Conservation (phyloP, 2,329 filamentous ascomycete species). For the Mycosphaerella sp. region DNA sequence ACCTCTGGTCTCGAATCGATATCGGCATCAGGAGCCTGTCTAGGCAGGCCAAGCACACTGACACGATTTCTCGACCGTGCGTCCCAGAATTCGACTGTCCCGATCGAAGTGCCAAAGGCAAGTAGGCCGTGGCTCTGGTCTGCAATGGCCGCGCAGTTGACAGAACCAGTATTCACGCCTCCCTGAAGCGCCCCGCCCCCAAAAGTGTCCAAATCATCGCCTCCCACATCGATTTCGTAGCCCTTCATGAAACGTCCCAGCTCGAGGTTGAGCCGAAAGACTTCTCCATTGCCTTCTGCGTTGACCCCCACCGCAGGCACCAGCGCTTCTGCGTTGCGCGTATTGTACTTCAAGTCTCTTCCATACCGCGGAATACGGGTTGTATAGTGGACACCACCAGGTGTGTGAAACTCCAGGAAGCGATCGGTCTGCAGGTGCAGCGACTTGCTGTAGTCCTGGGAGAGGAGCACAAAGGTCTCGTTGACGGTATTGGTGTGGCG, state of each 20-base stretch:
- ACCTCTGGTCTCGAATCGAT: slow-evolving; percentile 53
- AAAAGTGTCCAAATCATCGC: slow-evolving; percentile 62
- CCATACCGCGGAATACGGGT: slow-evolving; percentile 91
- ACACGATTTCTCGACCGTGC: slow-evolving; percentile 74
- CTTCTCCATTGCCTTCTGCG: slow-evolving; percentile 77
- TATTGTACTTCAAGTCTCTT: slow-evolving; percentile 79
- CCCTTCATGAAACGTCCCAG: slow-evolving; percentile 89
- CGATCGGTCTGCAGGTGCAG: slow-evolving; percentile 89
- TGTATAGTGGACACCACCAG: slow-evolving; percentile 77
- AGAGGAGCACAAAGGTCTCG: slow-evolving; percentile 81
- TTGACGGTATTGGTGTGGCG: slow-evolving; percentile 90
- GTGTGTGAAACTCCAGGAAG: slow-evolving; percentile 86
- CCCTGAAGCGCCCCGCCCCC: slow-evolving; percentile 76
- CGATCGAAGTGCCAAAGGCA: slow-evolving; percentile 87
- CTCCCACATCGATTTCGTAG: slow-evolving; percentile 84
- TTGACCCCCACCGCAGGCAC: slow-evolving; percentile 85
- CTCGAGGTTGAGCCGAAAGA: slow-evolving; percentile 88
- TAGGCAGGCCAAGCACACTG: slow-evolving; percentile 61
- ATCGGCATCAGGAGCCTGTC: slow-evolving; percentile 15
- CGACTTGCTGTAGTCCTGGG: slow-evolving; percentile 87
- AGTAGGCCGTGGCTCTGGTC: slow-evolving; percentile 83
- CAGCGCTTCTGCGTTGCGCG: slow-evolving; percentile 73
- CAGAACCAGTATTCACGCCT: slow-evolving; percentile 74
- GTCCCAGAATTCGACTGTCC: slow-evolving; percentile 98
- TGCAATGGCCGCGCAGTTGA: slow-evolving; percentile 81